A percentile compares a stretch with the other conserved stretches of the same genome.
Evolutionary conservation across 1,139 yeast genomes (phyloP).

Genomic region (Yamadazyma diospyri): DNA sequence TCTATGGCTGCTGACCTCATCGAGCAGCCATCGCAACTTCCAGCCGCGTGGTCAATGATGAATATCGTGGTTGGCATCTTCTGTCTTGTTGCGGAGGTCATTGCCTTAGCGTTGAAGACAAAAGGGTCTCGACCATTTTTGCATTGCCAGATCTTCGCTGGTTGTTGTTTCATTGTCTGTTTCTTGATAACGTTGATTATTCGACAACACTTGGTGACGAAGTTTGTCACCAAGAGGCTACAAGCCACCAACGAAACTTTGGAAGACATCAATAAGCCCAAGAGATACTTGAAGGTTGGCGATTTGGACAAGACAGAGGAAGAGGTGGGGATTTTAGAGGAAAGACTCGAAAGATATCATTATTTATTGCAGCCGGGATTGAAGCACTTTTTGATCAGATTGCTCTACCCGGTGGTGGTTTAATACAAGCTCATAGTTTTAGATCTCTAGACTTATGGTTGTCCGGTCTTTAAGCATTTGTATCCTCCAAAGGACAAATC

Average conservation of each 20-base stretch:
- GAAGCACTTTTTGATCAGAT: constrained; percentile 16
- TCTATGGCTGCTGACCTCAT: constrained; percentile 59
- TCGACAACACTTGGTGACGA: constrained; percentile 29
- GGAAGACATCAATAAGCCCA: constrained; percentile 7
- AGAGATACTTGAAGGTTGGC: constrained; percentile 14
- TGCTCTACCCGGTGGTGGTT: constrained; percentile 24
- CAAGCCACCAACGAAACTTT: constrained; percentile 5
- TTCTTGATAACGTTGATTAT: constrained; percentile 25
- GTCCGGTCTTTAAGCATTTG: too few species aligned
- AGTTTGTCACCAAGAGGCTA: constrained; percentile 15
- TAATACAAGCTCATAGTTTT: constrained; percentile 13
- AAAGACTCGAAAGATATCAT: constrained; percentile 20
- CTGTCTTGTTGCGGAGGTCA: constrained; percentile 46
- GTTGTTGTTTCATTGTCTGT: constrained; percentile 39
- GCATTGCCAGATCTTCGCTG: constrained; percentile 60
- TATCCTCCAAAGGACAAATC: too few species aligned
- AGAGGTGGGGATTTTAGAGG: constrained; percentile 16
- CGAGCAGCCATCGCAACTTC: constrained; percentile 41
- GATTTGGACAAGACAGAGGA: constrained; percentile 11
- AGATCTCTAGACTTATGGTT: too few species aligned
- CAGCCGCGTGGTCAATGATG: constrained; percentile 59
- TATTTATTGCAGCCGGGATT: constrained; percentile 13
- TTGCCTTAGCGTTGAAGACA: constrained; percentile 42
- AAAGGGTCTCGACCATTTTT: constrained; percentile 42
- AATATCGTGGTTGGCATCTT: constrained; percentile 47